These are phyloP conservation scores for Corchorus olitorius DNA, from an alignment of 345 rosid genomes.

Conservation along the genomic window DNA sequence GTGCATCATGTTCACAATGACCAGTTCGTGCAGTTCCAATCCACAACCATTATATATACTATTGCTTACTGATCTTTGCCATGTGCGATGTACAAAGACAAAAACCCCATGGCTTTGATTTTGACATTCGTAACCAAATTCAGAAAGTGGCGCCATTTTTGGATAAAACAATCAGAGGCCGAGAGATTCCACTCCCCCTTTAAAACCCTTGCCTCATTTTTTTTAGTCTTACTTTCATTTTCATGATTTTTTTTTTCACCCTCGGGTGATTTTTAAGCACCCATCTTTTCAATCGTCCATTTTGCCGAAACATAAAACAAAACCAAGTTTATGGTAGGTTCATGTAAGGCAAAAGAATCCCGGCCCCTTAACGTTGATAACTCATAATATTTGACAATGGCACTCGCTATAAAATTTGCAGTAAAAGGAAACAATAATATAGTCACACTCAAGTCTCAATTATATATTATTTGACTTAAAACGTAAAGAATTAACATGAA, in stretches of 20 bases:
- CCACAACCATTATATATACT: too few relatives aligned
- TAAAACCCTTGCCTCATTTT: slow-evolving; percentile 11
- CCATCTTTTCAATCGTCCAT: background rate
- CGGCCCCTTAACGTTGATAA: background rate
- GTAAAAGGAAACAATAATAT: background rate
- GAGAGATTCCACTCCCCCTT: slow-evolving; percentile 22
- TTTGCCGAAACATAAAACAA: background rate
- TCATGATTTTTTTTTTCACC: background rate
- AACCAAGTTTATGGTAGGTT: background rate
- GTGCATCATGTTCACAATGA: slow-evolving; percentile 21
- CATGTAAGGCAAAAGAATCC: background rate
- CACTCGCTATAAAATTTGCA: background rate
- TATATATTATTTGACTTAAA: too few relatives aligned
- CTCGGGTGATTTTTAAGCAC: background rate
- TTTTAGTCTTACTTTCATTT: background rate
- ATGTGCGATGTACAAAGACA: slow-evolving; percentile 29
- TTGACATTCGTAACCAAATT: slow-evolving; percentile 23
- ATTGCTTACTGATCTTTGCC: slow-evolving; percentile 17
- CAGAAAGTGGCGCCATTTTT: background rate
- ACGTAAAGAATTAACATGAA: too few relatives aligned
- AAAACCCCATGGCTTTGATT: slow-evolving; percentile 23
- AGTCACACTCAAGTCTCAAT: background rate
- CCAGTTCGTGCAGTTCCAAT: slow-evolving; percentile 8
- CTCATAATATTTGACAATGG: background rate
- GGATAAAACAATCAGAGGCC: background rate